Evolutionary conservation across 192 early-diverging fungal species (phyloP), one percentile per base, ranked within the genome.

Genomic region (Linnemannia elongata): DNA sequence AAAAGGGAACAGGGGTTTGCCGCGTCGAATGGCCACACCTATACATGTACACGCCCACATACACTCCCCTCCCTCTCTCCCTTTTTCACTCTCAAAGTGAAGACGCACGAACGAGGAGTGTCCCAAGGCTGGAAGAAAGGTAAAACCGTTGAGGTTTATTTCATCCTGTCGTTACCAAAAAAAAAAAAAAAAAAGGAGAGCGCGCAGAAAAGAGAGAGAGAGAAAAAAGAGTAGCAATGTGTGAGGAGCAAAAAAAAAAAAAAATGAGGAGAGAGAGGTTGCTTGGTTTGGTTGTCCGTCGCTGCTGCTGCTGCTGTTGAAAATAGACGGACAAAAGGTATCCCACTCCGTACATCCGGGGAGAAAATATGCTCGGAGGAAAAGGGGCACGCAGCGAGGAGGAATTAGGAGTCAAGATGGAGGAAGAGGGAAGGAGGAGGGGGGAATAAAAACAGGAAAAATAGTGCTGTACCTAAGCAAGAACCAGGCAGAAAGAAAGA

Each of bases 81-180:
- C 10, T n/a, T 60, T 6, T 27, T 6, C n/a, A 24, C 55, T 27
- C 24, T 9, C 6, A 3, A 57, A 27, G 2, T 57, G n/a, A 17
- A 57, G 8, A 24, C 52, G n/a, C n/a, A 55, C 15, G 52, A 24
- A 55, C 27, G 10, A 24, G n/a, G 1, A n/a, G 6, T 55, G 18
- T 55, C n/a, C n/a, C n/a, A 30, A 27, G 6, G 30, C 27, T 66
- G 60, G 30, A 27, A 66, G 35, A 66, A 66, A 33, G 12, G 30
- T 66, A 66, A 35, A 66, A 33, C 60, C 60, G 60, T 33, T 66
- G 60, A 66, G 60, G 60, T 66, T 66, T 66, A 66, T 66, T 60
- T 66, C 60, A 66, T 66, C 30, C 60, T 13, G 60, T 66, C 60
- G 30, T 30, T 15, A 33, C 60, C 60, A 66, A 60, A 60, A 60